Base-by-base conservation (phyloP, 1,284 basidiomycete species). In the Pisolithus thermaeus region DNA sequence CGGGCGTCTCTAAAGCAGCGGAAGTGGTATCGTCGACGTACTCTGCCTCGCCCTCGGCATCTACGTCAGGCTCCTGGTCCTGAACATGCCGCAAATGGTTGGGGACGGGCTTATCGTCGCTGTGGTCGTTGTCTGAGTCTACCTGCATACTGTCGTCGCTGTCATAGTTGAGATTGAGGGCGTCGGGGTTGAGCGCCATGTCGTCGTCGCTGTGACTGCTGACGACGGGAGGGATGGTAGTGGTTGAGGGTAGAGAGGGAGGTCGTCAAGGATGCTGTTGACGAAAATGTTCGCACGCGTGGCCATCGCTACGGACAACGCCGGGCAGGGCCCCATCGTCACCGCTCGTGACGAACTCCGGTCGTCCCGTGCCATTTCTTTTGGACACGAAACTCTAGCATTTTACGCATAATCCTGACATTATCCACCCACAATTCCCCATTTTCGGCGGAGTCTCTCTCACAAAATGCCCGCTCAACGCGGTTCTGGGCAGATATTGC, bases 241-340 rank as follows among this genome's bases (percentile, higher is more conserved):
- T 63, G 59, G 60, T 61, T 61, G 62, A 62, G 65, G 59, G 64
- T 61, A 59, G 58, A 59, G 56, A 61, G 60, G 62, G 58, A 79
- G 72, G 70, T 78, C 77, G 77, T 76, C 78, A 79, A 79, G 78
- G 71, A 76, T 74, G 68, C 75, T 77, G 78, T 77, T 81, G 80
- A 79, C 78, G 71, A 73, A 75, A 69, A 78, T 76, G 78, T 77
- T 81, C 79, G 74, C 80, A 81, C 79, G 80, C 79, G 71, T 76
- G 77, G 74, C 78, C 72, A 78, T 81, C 79, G 80, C 78, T 79
- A 81, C 80, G 80, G 80, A 78, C 79, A 80, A 81, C 79, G 79
- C 79, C 79, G 79, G 68, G 68, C 70, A 79, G 78, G 77, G 77
- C 75, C 70, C 75, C 75, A 79, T 80, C 77, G 79, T 80, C 79